Conservation (phyloP, 108 stramenopile species). For the Skeletonema costatum region DNA sequence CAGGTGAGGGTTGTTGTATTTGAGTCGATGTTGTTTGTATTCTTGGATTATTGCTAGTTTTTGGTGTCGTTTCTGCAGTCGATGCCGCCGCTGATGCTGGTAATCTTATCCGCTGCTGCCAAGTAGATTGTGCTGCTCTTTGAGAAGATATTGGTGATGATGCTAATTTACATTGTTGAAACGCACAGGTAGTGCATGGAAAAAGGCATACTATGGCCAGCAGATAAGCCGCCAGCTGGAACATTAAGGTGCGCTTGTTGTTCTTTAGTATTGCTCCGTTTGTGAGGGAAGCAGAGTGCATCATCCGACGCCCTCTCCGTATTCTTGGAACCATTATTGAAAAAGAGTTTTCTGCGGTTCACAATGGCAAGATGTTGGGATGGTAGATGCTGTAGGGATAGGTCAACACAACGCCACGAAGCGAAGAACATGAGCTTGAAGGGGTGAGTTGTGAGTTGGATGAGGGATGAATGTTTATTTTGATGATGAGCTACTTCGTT, state of each 20-base stretch:
- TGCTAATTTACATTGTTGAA: background rate
- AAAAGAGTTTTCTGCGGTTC: background rate
- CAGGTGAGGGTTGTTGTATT: background rate
- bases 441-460: no score
- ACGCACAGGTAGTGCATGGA: background rate
- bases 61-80: background rate
- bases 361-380: no score
- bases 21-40: background rate
- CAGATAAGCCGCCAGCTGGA: background rate
- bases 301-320: background rate
- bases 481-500: no score
- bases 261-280: background rate
- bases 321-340: background rate
- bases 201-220: background rate
- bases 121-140: no score
- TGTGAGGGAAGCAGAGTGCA: background rate
- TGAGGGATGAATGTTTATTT: no score
- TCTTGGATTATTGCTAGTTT: background rate
- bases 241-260: background rate
- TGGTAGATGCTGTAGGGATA: no score
- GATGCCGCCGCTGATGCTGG: background rate
- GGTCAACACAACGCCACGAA: no score
- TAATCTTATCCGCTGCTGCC: background rate
- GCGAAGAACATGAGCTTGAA: no score
- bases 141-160: background rate